Evolutionary conservation across 2,329 filamentous ascomycete genomes (phyloP).

Genomic region (Cladosporium halotolerans): DNA sequence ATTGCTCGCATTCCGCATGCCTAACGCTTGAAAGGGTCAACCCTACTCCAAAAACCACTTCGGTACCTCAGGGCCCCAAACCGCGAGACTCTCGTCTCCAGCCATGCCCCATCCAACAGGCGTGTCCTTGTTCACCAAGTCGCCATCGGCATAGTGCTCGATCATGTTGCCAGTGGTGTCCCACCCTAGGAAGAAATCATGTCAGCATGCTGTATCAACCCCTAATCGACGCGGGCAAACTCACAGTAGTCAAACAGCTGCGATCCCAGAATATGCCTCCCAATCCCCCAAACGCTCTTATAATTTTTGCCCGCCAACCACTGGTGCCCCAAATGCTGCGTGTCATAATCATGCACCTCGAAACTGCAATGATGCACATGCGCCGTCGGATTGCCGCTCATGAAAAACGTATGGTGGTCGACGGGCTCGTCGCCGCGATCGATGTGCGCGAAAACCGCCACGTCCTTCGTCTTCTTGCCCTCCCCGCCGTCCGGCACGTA

Average conservation of each 20-base stretch:
- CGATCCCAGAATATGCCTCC: slow-evolving; percentile 61
- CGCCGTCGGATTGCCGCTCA: slow-evolving; percentile 32
- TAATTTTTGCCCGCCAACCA: slow-evolving; percentile 60
- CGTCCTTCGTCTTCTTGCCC: slow-evolving; percentile 17
- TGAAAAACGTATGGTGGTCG: slow-evolving; percentile 54
- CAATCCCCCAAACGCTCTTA: slow-evolving; percentile 63
- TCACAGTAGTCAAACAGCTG: slow-evolving; percentile 62
- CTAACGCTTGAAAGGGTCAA: no score
- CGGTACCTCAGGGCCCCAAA: slow-evolving; percentile 30
- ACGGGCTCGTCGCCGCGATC: slow-evolving; percentile 45
- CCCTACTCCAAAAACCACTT: slow-evolving; percentile 22
- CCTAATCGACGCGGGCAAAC: not conserved
- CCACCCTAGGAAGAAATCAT: slow-evolving; percentile 5
- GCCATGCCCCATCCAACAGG: slow-evolving; percentile 33
- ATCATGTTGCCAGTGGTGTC: slow-evolving; percentile 56
- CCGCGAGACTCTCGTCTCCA: slow-evolving; percentile 22
- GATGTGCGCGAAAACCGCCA: slow-evolving; percentile 45
- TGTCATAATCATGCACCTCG: slow-evolving; percentile 67
- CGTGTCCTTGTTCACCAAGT: slow-evolving; percentile 55
- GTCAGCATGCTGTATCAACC: not conserved
- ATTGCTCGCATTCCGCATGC: no score
- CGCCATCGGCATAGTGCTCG: slow-evolving; percentile 58
- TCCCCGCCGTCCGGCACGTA: slow-evolving; percentile 15
- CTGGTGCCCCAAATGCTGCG: slow-evolving; percentile 63
- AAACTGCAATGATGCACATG: slow-evolving; percentile 64